phyloP scores from a whole-genome alignment of 1,284 basidiomycete species.

The Heimioporus punctisporus region DNA sequence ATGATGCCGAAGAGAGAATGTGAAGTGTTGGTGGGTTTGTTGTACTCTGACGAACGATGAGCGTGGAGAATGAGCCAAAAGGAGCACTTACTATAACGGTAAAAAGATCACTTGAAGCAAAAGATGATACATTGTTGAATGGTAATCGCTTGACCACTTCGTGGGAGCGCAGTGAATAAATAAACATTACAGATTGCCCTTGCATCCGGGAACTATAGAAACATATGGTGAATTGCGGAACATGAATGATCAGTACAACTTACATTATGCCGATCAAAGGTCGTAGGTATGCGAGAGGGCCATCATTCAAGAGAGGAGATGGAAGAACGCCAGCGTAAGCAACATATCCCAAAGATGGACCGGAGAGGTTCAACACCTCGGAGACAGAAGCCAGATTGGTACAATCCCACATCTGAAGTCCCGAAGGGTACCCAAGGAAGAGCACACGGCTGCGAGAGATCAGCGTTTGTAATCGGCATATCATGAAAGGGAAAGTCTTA shows the following conservation, averaged over 20 bases:
- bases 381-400: slow-evolving; percentile 54
- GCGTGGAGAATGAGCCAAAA: background rate
- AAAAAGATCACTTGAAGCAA: slow-evolving; percentile 51
- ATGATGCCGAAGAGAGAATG: slow-evolving; percentile 56
- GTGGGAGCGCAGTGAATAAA: slow-evolving; percentile 66
- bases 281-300: slow-evolving; percentile 36
- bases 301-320: slow-evolving; percentile 28
- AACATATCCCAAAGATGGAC: slow-evolving; percentile 37
- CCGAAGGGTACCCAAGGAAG: slow-evolving; percentile 57
- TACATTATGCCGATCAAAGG: slow-evolving; percentile 63
- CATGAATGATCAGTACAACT: slow-evolving; percentile 26
- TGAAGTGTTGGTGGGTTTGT: slow-evolving; percentile 56
- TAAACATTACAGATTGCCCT: slow-evolving; percentile 41
- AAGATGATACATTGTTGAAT: slow-evolving; percentile 45
- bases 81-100: slow-evolving; percentile 57
- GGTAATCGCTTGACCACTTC: slow-evolving; percentile 51
- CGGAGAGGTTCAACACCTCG: slow-evolving; percentile 32
- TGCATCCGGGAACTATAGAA: slow-evolving; percentile 24
- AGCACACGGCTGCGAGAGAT: slow-evolving; percentile 48
- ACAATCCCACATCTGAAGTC: slow-evolving; percentile 74
- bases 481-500: slow-evolving; percentile 8
- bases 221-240: slow-evolving; percentile 4
- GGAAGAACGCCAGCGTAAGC: slow-evolving; percentile 50
- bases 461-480: slow-evolving; percentile 4
- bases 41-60: slow-evolving; percentile 47